Conservation (phyloP, 257 asterid genomes). For the Capsicum chinense region DNA sequence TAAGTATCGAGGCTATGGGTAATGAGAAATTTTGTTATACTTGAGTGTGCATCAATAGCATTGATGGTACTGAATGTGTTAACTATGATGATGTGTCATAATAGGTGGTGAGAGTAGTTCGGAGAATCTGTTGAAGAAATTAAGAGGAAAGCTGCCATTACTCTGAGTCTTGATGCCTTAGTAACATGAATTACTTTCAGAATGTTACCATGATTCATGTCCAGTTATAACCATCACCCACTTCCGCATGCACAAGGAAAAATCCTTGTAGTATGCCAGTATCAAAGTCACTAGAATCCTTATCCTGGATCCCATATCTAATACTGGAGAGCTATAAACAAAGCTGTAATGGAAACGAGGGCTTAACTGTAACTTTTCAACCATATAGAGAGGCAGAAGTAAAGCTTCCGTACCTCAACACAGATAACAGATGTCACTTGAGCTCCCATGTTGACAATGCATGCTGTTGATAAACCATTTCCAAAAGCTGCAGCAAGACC, state of each 20-base stretch:
- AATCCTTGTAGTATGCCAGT: background rate
- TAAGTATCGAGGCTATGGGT: background rate
- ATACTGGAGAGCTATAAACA: background rate
- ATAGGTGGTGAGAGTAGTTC: background rate
- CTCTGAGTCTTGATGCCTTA: background rate
- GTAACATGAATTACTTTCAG: background rate
- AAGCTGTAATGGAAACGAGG: background rate
- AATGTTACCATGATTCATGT: constrained; percentile 5
- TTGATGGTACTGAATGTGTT: constrained; percentile 5
- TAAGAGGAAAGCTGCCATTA: background rate
- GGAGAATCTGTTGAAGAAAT: constrained; percentile 8
- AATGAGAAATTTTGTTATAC: background rate
- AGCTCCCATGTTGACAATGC: constrained; percentile 93
- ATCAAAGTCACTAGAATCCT: constrained; percentile 9
- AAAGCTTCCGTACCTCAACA: constrained; percentile 64
- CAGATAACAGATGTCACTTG: constrained; percentile 93
- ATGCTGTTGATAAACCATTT: constrained; percentile 93
- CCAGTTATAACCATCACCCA: constrained; percentile 13
- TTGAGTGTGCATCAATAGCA: constrained; percentile 25
- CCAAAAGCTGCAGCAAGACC: constrained; percentile 98
- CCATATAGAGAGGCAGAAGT: constrained; percentile 1
- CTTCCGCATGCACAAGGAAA: background rate
- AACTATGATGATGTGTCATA: background rate
- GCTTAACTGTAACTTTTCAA: constrained; percentile 8
- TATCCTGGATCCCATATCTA: background rate